phyloP scores from a whole-genome alignment of 257 asterid genomes.

The Petunia axillaris region DNA sequence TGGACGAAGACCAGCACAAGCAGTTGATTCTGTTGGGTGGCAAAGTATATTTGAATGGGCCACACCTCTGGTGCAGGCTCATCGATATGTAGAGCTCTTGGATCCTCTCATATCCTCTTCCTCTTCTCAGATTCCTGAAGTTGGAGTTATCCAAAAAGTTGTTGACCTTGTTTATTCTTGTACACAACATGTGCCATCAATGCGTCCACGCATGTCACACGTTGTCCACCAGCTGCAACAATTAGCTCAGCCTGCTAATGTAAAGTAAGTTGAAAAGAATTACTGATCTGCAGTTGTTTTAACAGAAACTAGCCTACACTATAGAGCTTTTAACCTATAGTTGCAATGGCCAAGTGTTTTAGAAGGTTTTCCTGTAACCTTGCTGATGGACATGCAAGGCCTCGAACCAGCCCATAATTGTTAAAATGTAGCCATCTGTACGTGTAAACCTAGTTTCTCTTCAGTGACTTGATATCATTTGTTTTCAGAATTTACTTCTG shows the following conservation, averaged over 20 bases:
- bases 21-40: conserved; percentile 96
- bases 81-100: conserved; percentile 79
- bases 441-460: not conserved
- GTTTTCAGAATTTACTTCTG: not conserved
- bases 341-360: conserved; percentile 12
- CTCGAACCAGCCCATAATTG: conserved; percentile 15
- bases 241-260: conserved; percentile 62
- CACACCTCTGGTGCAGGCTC: conserved; percentile 88
- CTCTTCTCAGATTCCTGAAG: conserved; percentile 76
- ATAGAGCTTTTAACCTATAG: not conserved
- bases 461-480: not conserved
- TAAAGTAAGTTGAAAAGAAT: conserved; percentile 41
- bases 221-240: conserved; percentile 97
- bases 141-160: conserved; percentile 75
- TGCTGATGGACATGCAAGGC: conserved; percentile 7
- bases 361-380: not conserved
- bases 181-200: conserved; percentile 96
- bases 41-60: conserved; percentile 99
- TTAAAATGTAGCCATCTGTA: conserved; percentile 6
- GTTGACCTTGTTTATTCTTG: conserved; percentile 97
- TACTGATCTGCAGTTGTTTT: not conserved
- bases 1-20: conserved; percentile 95
- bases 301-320: not conserved
- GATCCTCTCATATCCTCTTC: conserved; percentile 81
- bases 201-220: conserved; percentile 98